These are phyloP conservation scores for Begonia masoniana DNA, from an alignment of 306 rosid species.

Conservation along the genomic window DNA sequence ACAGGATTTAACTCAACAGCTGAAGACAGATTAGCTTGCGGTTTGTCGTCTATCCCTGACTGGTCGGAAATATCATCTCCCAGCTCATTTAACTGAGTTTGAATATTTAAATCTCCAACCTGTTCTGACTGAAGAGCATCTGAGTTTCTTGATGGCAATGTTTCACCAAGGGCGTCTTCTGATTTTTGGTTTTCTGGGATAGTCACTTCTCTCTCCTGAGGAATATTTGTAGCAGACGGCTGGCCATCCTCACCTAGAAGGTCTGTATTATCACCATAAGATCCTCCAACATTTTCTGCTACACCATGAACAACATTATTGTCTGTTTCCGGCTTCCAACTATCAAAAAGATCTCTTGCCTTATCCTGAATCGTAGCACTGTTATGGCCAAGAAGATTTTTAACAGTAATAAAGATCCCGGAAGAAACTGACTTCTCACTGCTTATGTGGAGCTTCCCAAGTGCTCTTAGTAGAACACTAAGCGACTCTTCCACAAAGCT, in stretches of 20 bases:
- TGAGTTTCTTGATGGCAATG: constrained; percentile 20
- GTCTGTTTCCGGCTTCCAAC: constrained; percentile 50
- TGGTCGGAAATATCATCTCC: constrained; percentile 20
- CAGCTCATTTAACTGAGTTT: constrained; percentile 17
- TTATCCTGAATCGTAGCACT: constrained; percentile 55
- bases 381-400: constrained; percentile 51
- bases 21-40: constrained; percentile 28
- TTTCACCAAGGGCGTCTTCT: constrained; percentile 19
- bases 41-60: constrained; percentile 27
- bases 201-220: constrained; percentile 15
- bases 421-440: constrained; percentile 52
- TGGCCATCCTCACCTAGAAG: constrained; percentile 27
- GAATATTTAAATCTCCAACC: constrained; percentile 18
- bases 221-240: constrained; percentile 23
- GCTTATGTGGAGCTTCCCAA: constrained; percentile 62
- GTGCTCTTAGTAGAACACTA: constrained; percentile 56
- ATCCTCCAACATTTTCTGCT: constrained; percentile 13
- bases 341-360: constrained; percentile 50
- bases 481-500: constrained; percentile 69
- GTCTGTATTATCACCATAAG: constrained; percentile 23
- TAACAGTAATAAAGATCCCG: constrained; percentile 58
- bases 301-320: constrained; percentile 27
- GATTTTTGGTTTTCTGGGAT: constrained; percentile 22
- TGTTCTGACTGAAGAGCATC: constrained; percentile 26
- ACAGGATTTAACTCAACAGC: constrained; percentile 15